Conservation (phyloP, 192 early-diverging fungal genomes). For the Coemansia sp. region DNA sequence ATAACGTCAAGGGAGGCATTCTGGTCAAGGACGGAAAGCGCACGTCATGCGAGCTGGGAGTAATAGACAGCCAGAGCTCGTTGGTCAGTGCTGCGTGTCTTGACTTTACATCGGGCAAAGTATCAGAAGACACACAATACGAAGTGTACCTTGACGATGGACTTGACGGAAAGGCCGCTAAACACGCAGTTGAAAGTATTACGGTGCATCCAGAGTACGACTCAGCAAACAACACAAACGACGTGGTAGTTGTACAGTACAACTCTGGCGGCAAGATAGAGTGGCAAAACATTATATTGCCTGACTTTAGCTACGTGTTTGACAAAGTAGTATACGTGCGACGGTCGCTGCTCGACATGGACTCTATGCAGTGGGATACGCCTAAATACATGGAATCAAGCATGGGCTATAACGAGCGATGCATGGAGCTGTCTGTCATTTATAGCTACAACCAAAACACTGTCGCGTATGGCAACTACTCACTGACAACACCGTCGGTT, state of each 20-base stretch:
- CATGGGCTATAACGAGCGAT: neutral
- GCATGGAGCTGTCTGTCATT: neutral
- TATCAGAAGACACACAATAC: slow-evolving; percentile 3
- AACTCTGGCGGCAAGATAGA: neutral
- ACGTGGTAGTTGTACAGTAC: neutral
- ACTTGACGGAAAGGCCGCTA: slow-evolving; percentile 1
- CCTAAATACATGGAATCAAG: neutral
- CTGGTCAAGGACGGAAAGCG: slow-evolving; percentile 13
- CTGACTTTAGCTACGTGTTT: neutral
- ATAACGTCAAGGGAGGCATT: slow-evolving; percentile 2
- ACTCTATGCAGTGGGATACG: neutral
- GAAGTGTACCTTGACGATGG: slow-evolving; percentile 13
- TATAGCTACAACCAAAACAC: neutral
- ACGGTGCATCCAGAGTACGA: neutral
- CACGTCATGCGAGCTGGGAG: slow-evolving; percentile 16
- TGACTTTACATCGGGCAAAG: slow-evolving; percentile 1
- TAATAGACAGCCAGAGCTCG: slow-evolving; percentile 7
- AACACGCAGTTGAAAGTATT: neutral
- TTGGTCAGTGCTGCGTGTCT: neutral
- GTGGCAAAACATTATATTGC: neutral
- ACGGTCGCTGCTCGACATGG: neutral
- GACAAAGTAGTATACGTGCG: neutral
- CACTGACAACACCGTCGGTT: neutral
- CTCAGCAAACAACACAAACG: neutral
- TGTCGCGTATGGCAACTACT: neutral